Percentiles rank a stretch among this genome's conserved stretches.
These are phyloP conservation scores for Malassezia nana DNA, from an alignment of 1,284 basidiomycete species.

Conservation along the genomic window DNA sequence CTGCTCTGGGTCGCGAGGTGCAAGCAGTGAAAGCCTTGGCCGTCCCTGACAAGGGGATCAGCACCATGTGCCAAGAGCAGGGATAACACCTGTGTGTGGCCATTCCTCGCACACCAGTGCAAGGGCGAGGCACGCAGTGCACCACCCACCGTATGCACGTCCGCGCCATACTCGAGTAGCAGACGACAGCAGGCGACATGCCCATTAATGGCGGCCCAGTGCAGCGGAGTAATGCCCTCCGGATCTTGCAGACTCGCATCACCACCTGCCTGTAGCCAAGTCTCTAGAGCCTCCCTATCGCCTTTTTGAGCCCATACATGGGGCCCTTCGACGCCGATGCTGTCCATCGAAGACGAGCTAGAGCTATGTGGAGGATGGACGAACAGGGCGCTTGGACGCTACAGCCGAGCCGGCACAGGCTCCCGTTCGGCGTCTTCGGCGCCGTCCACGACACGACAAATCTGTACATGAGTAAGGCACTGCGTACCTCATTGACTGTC, in stretches of 20 bases:
- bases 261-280: constrained; percentile 65
- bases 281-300: constrained; percentile 61
- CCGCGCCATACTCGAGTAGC: constrained; percentile 81
- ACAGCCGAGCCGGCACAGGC: constrained; percentile 2
- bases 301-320: constrained; percentile 80
- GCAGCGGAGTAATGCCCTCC: constrained; percentile 85
- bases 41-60: constrained; percentile 80
- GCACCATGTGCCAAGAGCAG: constrained; percentile 77
- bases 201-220: constrained; percentile 93
- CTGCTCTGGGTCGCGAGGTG: constrained; percentile 91
- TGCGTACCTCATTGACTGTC: constrained; percentile 58
- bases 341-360: not conserved
- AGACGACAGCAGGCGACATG: constrained; percentile 51
- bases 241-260: constrained; percentile 70
- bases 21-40: constrained; percentile 90
- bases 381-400: not conserved
- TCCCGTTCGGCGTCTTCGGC: constrained; percentile 22
- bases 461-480: constrained; percentile 4
- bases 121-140: constrained; percentile 90
- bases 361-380: not conserved
- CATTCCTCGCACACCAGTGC: constrained; percentile 92
- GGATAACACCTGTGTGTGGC: constrained; percentile 87
- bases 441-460: constrained; percentile 33
- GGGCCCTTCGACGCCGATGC: constrained; percentile 44
- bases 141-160: constrained; percentile 85